Evolutionary conservation across 2,329 filamentous ascomycete species (phyloP), one percentile per base, ranked within the genome.

Genomic region (Byssoonygena ceratinophila): DNA sequence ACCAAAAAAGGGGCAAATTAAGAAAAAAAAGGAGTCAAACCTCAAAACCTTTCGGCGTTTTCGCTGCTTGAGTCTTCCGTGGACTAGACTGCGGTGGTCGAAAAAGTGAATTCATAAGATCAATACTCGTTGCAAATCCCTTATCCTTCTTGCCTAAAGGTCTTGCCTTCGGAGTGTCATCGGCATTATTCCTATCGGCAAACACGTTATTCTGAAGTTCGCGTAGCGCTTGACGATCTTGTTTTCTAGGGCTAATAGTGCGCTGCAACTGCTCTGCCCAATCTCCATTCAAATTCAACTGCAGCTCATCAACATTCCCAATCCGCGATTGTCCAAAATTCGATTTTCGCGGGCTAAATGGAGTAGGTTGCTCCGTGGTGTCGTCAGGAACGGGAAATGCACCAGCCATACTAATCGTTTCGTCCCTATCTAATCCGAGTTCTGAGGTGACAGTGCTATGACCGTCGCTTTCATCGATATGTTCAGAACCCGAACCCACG

Each of bases 221-320:
- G 70, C 71, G 76, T 31, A 92, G 74, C 25, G 83, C 84, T 54
- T 79, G 76, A 57, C 91, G 86, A 71, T 96, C 86, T 63, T 92
- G 84, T 73, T 97, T 97, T 64, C 87, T 83, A 4, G 92, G 91
- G 63, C 88, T 95, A 60, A 97, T 88, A 4, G 92, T 97, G 59
- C 89, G 89, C 66, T 89, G 87, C 58, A 98, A 76, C 73, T 96
- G 90, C 60, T 92, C 85, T 60, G 89, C 85, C 92, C 92, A 98
- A 66, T 95, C 85, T 55, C 90, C 87, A 51, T 84, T 86, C 58
- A 79, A 74, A 60, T 74, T 69, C 48, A 75, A 72, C 56, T 72
- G 68, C 53, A 69, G 66, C 67, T 80, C 80, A 64, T 67, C 39
- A 60, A 63, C 9, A 32, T 39, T 25, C 16, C 46, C 34, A 9